These are phyloP conservation scores for Tulasnella sp. DNA, from an alignment of 768 basidiomycete genomes.

Conservation along the genomic window DNA sequence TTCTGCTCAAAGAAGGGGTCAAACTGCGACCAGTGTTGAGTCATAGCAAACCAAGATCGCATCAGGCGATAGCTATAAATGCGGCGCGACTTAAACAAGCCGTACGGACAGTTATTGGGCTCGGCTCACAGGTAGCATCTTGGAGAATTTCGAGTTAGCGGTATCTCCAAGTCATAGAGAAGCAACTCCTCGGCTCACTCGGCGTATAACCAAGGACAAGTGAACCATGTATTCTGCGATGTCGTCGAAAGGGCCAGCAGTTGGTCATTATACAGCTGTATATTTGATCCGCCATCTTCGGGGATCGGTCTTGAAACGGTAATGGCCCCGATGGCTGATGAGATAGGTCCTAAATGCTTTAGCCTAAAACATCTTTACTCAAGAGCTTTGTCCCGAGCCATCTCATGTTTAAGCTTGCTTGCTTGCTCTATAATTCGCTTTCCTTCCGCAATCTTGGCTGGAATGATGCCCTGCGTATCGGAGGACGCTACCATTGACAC, in stretches of 20 bases:
- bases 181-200: slow-evolving; percentile 48
- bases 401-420: slow-evolving; percentile 75
- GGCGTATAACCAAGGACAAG: slow-evolving; percentile 89
- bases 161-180: not conserved
- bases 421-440: slow-evolving; percentile 63
- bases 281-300: slow-evolving; percentile 63
- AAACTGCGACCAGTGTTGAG: slow-evolving; percentile 55
- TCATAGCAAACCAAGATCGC: slow-evolving; percentile 57
- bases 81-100: not conserved
- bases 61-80: slow-evolving; percentile 68
- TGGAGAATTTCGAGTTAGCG: not conserved
- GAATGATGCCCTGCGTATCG: slow-evolving; percentile 20
- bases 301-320: slow-evolving; percentile 45
- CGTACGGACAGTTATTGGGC: not conserved
- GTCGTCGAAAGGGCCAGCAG: slow-evolving; percentile 40
- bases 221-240: slow-evolving; percentile 70
- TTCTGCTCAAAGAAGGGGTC: slow-evolving; percentile 84
- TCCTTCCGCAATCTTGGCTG: slow-evolving; percentile 50
- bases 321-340: not conserved
- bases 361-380: slow-evolving; percentile 35
- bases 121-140: slow-evolving; percentile 62
- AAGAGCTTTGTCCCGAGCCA: slow-evolving; percentile 62
- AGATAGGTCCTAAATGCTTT: slow-evolving; percentile 1
- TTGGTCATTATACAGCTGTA: slow-evolving; percentile 66
- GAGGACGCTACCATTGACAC: slow-evolving; percentile 32